A percentile compares a stretch with the other conserved stretches of the same genome.
Conservation (phyloP, 2,329 filamentous ascomycete species). For the Elsinoe fawcettii region DNA sequence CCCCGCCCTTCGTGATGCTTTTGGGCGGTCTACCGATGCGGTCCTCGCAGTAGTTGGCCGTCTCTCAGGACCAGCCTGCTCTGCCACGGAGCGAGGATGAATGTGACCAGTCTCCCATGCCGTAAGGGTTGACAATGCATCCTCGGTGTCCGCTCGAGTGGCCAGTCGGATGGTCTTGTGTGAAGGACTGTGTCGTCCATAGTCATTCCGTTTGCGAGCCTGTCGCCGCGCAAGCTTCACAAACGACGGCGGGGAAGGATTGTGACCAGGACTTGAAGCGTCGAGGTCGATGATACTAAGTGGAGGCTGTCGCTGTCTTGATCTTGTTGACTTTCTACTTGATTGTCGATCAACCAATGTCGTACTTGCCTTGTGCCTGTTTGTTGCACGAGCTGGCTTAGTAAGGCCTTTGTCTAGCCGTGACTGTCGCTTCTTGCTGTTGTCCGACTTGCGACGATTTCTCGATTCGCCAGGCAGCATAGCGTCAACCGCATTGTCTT, state of each 20-base stretch:
- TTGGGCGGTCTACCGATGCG: not conserved
- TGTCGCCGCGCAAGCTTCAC: conserved; percentile 48
- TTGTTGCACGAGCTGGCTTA: not conserved
- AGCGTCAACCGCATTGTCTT: conserved; percentile 38
- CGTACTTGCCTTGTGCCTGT: not conserved
- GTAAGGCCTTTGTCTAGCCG: conserved; percentile 32
- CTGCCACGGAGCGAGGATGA: not conserved
- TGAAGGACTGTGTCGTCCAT: conserved; percentile 45
- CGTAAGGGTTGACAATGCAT: conserved; percentile 43
- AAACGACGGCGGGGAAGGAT: conserved; percentile 43
- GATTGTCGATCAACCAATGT: not conserved
- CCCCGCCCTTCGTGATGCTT: no score
- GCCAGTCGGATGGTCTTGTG: conserved; percentile 47
- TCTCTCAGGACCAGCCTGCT: no score
- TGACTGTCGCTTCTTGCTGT: conserved; percentile 28
- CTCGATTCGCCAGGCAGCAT: conserved; percentile 29
- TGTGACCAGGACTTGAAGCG: conserved; percentile 22
- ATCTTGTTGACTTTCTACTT: conserved; percentile 1
- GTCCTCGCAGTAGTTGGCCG: not conserved
- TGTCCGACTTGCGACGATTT: conserved; percentile 17
- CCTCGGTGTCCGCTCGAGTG: conserved; percentile 46
- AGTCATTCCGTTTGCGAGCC: conserved; percentile 40
- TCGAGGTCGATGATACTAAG: conserved; percentile 46
- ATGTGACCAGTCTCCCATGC: conserved; percentile 46
- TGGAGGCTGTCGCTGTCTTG: conserved; percentile 23